These are phyloP conservation scores for Linaria vulgaris DNA, from an alignment of 257 asterid species.

Conservation along the genomic window DNA sequence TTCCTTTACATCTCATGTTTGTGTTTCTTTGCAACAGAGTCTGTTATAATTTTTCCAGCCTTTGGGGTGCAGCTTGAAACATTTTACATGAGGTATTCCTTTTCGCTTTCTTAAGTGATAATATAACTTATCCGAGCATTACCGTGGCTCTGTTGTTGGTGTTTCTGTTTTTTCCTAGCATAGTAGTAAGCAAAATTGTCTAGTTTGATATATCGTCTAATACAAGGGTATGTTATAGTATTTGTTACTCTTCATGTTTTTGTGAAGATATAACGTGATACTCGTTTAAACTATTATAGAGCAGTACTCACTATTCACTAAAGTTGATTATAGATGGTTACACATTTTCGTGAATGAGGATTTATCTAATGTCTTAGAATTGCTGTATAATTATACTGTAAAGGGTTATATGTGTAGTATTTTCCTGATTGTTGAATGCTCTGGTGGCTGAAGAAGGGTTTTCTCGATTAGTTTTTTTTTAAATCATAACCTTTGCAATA, in stretches of 20 bases:
- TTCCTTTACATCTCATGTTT: conserved; percentile 9
- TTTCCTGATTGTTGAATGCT: background rate
- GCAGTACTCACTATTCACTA: background rate
- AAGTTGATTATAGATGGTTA: background rate
- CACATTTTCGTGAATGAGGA: background rate
- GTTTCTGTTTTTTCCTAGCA: background rate
- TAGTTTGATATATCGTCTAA: background rate
- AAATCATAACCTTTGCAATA: too few relatives aligned
- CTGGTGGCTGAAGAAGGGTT: background rate
- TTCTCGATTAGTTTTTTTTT: background rate
- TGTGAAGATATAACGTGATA: background rate
- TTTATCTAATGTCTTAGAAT: background rate
- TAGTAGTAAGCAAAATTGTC: background rate
- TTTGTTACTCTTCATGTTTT: background rate
- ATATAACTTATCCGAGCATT: background rate
- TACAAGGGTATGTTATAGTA: background rate
- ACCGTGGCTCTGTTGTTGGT: conserved; percentile 13
- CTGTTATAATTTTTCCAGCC: conserved; percentile 74
- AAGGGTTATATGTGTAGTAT: background rate
- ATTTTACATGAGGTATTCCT: conserved; percentile 65
- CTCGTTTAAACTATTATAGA: background rate
- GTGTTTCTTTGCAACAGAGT: conserved; percentile 49
- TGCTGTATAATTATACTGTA: background rate
- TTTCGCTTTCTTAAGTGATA: background rate
- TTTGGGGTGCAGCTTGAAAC: conserved; percentile 95